Conservation (phyloP, 345 rosid species). For the Orychophragmus violaceus region DNA sequence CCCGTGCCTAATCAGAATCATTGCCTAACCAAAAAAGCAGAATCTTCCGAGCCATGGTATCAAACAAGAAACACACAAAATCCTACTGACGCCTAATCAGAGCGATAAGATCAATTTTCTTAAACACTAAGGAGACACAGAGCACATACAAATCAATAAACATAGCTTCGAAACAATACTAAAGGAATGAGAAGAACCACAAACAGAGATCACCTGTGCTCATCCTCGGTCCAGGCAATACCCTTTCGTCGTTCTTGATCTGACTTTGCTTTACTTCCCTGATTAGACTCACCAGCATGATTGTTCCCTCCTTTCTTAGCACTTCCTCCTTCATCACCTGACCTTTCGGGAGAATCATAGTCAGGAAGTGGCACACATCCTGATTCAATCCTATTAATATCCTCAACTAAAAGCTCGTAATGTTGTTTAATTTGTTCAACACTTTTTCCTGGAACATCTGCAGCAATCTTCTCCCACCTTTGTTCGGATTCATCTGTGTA, state of each 20-base stretch:
- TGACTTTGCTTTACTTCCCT: constrained; percentile 75
- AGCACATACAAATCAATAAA: not conserved
- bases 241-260: constrained; percentile 98
- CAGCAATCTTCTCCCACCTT: constrained; percentile 63
- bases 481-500: constrained; percentile 58
- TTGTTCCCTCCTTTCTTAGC: constrained; percentile 62
- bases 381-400: constrained; percentile 70
- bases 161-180: not conserved
- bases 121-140: not conserved
- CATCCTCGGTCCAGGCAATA: constrained; percentile 98
- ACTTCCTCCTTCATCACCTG: constrained; percentile 67
- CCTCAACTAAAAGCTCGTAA: constrained; percentile 77
- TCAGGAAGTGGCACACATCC: constrained; percentile 83
- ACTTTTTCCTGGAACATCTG: constrained; percentile 75
- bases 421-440: constrained; percentile 71
- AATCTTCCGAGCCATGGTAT: not conserved
- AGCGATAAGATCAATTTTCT: not conserved
- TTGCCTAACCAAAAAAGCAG: not conserved
- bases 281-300: constrained; percentile 53
- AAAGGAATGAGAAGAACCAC: not conserved
- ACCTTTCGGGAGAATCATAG: constrained; percentile 59
- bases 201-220: constrained; percentile 27
- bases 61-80: not conserved
- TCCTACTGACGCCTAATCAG: too few relatives aligned
- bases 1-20: too few relatives aligned